Evolutionary conservation across 2,329 filamentous ascomycete genomes (phyloP).

Genomic region (Lachnellula arida): DNA sequence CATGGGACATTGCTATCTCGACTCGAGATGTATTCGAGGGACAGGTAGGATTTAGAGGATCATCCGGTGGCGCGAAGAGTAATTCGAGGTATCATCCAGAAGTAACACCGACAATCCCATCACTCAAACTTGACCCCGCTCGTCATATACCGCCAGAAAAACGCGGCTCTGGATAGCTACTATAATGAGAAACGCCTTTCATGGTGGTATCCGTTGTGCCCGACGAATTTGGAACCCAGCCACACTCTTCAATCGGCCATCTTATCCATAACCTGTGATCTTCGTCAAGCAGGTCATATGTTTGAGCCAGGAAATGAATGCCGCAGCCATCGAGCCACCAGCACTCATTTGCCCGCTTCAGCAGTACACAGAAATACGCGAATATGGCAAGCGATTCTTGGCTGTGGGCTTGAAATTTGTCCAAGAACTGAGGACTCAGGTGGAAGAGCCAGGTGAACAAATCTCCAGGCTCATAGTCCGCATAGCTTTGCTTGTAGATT

Average conservation of each 20-base stretch:
- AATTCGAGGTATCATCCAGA: no score
- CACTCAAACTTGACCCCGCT: neutral
- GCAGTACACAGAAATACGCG: slow-evolving; percentile 34
- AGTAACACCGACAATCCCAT: no score
- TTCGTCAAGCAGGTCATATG: slow-evolving; percentile 34
- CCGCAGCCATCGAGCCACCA: slow-evolving; percentile 39
- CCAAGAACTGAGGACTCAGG: slow-evolving; percentile 35
- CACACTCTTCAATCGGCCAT: slow-evolving; percentile 31
- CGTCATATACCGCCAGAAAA: neutral
- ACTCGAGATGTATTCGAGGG: no score
- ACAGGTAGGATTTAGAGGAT: no score
- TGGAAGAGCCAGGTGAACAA: slow-evolving; percentile 39
- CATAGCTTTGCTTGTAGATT: slow-evolving; percentile 15
- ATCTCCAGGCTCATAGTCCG: slow-evolving; percentile 34
- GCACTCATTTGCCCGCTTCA: slow-evolving; percentile 31
- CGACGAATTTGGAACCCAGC: slow-evolving; percentile 2
- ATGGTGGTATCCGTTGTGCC: neutral
- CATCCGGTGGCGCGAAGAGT: no score
- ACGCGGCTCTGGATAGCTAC: neutral
- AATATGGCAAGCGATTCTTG: slow-evolving; percentile 35
- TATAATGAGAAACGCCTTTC: neutral
- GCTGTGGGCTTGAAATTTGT: slow-evolving; percentile 33
- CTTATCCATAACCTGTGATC: slow-evolving; percentile 37
- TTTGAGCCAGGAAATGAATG: slow-evolving; percentile 31
- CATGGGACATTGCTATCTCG: no score